Percentiles rank a stretch among this genome's conserved stretches.
Evolutionary conservation across 2,329 filamentous ascomycete genomes (phyloP).

Genomic region (Epichloe gansuensis): DNA sequence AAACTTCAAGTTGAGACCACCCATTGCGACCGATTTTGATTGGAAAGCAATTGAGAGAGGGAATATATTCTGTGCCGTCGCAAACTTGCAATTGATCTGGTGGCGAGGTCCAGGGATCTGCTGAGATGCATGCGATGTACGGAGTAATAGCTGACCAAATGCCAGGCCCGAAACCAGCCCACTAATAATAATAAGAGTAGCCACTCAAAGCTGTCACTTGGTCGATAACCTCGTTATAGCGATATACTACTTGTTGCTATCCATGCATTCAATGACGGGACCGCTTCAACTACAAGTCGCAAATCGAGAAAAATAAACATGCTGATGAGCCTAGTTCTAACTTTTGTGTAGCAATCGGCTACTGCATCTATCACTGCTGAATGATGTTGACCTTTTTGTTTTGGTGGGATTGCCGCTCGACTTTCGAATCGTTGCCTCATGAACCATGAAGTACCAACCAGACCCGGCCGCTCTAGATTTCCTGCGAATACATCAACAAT

Average conservation of each 20-base stretch:
- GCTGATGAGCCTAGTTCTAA: not conserved
- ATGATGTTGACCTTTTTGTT: not conserved
- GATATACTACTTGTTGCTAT: constrained; percentile 3
- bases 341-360: not conserved
- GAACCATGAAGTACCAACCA: not conserved
- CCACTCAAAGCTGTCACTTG: not conserved
- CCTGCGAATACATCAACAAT: not conserved
- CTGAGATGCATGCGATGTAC: not conserved
- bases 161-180: not conserved
- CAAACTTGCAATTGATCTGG: not conserved
- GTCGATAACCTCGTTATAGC: constrained; percentile 11
- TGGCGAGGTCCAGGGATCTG: not conserved
- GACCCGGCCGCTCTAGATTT: not conserved
- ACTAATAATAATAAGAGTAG: not conserved
- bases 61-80: not conserved
- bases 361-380: not conserved
- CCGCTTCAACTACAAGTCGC: not conserved
- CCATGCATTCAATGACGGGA: not conserved
- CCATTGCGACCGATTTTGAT: constrained; percentile 36
- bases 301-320: not conserved
- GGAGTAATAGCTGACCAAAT: not conserved
- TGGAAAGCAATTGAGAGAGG: constrained; percentile 10
- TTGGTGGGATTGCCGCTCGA: not conserved
- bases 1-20: constrained; percentile 81
- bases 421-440: not conserved